Percentiles rank a stretch among this genome's conserved stretches.
Evolutionary conservation across 192 early-diverging fungal genomes (phyloP).

Genomic region (Physocladia obscura): DNA sequence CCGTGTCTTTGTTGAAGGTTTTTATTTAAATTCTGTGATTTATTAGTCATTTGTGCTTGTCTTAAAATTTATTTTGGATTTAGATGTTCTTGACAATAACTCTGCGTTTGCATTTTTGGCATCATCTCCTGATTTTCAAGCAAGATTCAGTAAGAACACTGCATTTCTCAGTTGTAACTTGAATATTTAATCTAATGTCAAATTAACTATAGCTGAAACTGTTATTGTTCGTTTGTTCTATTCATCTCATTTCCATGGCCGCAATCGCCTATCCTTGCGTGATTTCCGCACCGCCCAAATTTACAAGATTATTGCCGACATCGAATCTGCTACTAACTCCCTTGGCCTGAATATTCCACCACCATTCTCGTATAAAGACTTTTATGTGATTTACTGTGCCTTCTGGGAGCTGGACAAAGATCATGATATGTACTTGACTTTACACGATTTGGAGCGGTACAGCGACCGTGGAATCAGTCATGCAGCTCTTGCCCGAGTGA

Average conservation of each 20-base stretch:
- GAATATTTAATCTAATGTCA: not conserved
- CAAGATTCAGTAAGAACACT: conserved; percentile 67
- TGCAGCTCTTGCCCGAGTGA: conserved; percentile 70
- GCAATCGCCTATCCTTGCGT: conserved; percentile 67
- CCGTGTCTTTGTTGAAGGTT: conserved; percentile 22
- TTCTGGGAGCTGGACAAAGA: conserved; percentile 89
- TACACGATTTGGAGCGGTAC: conserved; percentile 49
- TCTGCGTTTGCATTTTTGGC: conserved; percentile 80
- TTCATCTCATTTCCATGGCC: conserved; percentile 56
- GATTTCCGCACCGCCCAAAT: conserved; percentile 70
- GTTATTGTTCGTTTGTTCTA: conserved; percentile 84
- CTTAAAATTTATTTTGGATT: too few species aligned
- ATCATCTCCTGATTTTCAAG: conserved; percentile 74
- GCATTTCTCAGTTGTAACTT: not conserved
- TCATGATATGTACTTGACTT: conserved; percentile 70
- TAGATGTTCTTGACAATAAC: conserved; percentile 77
- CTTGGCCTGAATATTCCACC: conserved; percentile 50
- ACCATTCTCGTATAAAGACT: conserved; percentile 91
- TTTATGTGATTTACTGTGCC: conserved; percentile 91
- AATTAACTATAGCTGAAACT: conserved; percentile 62
- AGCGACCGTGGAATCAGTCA: conserved; percentile 66
- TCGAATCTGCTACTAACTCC: conserved; percentile 47
- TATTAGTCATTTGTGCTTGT: too few species aligned
- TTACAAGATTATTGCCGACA: conserved; percentile 58
- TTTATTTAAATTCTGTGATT: too few species aligned